Evolutionary conservation across 2,329 filamentous ascomycete species (phyloP).

Genomic region (Apiospora aurea): DNA sequence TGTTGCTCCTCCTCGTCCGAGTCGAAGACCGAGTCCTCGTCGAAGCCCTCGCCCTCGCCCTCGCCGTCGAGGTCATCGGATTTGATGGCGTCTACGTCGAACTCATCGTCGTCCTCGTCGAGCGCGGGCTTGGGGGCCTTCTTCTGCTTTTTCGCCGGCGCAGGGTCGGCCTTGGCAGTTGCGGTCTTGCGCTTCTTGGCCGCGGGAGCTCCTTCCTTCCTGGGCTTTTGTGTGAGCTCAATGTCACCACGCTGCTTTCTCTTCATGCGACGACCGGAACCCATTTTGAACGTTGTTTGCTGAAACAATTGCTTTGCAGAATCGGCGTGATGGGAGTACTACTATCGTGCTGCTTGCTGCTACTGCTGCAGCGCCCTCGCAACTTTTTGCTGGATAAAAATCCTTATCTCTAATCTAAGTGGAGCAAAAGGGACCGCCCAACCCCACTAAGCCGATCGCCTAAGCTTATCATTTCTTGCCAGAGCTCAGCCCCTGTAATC

Average conservation of each 20-base stretch:
- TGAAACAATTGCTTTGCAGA: conserved; percentile 7
- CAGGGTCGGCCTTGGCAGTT: conserved; percentile 60
- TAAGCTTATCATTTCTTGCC: not conserved
- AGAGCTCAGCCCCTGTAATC: not conserved
- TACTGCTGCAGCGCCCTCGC: not conserved
- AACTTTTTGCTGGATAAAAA: conserved; percentile 21
- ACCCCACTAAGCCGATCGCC: conserved; percentile 16
- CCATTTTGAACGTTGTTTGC: conserved; percentile 21
- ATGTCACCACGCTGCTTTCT: conserved; percentile 24
- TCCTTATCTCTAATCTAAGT: conserved; percentile 22
- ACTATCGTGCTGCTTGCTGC: not conserved
- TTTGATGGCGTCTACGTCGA: conserved; percentile 42
- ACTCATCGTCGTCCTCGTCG: conserved; percentile 39
- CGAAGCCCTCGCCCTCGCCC: conserved; percentile 46
- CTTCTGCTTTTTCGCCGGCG: conserved; percentile 69
- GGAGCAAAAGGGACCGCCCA: conserved; percentile 7
- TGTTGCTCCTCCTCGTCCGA: conserved; percentile 69
- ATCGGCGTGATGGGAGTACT: not conserved
- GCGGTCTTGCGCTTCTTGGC: conserved; percentile 86
- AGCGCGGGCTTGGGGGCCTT: conserved; percentile 39
- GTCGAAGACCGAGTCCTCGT: conserved; percentile 71
- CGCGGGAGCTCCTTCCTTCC: conserved; percentile 71
- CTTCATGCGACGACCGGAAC: conserved; percentile 24
- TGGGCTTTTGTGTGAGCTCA: conserved; percentile 19
- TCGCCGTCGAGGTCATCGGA: conserved; percentile 35